Percentiles rank a stretch among this genome's conserved stretches.
These are phyloP conservation scores for Leavenworthia alabamica DNA, from an alignment of 345 rosid genomes.

Conservation along the genomic window DNA sequence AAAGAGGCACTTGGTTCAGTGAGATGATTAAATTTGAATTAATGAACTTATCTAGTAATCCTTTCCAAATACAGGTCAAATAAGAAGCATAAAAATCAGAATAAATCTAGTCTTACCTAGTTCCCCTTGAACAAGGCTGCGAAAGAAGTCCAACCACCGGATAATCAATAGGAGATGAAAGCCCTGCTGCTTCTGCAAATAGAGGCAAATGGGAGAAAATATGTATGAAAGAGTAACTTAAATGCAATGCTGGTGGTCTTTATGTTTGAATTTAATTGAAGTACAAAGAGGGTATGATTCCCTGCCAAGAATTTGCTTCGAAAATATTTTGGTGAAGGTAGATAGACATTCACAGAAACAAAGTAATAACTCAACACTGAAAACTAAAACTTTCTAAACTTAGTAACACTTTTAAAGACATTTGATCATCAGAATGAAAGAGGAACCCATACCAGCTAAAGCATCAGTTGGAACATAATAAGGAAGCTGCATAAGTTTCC, in stretches of 20 bases:
- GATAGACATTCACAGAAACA: conserved; percentile 1
- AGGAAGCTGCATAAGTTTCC: conserved; percentile 47
- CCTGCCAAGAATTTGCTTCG: neutral
- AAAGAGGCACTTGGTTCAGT: neutral
- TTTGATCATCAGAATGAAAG: neutral
- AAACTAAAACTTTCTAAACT: neutral
- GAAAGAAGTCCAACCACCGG: conserved; percentile 75
- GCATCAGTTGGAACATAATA: conserved; percentile 58
- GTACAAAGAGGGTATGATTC: conserved; percentile 5
- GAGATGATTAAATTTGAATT: neutral
- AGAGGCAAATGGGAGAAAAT: conserved; percentile 16
- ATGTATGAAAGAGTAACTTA: conserved; percentile 11
- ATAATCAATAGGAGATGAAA: conserved; percentile 46
- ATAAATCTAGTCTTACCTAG: conserved; percentile 41
- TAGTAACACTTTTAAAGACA: conserved; percentile 2
- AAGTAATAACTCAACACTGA: conserved; percentile 4
- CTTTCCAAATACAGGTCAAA: neutral
- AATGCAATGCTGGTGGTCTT: conserved; percentile 5
- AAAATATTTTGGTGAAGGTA: conserved; percentile 14
- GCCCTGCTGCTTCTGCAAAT: conserved; percentile 57
- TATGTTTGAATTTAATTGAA: conserved; percentile 11
- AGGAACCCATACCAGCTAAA: conserved; percentile 50
- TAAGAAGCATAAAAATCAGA: conserved; percentile 1
- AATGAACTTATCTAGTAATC: neutral
- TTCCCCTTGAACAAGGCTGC: conserved; percentile 65